These are phyloP conservation scores for Colletotrichum karsti DNA, from an alignment of 2,329 filamentous ascomycete genomes.

Conservation along the genomic window DNA sequence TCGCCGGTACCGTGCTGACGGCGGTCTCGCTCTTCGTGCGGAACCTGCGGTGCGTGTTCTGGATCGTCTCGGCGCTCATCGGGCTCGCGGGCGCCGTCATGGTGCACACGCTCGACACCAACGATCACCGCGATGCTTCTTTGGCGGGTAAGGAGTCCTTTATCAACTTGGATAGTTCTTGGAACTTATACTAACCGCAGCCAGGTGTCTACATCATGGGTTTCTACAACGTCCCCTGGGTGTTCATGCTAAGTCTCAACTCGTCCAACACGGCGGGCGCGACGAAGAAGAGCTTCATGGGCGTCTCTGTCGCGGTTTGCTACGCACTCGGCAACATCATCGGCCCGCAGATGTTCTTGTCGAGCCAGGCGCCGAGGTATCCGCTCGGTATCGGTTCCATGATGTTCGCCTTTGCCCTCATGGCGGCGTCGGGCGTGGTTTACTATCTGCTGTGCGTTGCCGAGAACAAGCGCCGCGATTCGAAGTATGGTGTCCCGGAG, in stretches of 20 bases:
- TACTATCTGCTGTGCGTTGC: constrained; percentile 33
- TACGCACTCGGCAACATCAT: constrained; percentile 42
- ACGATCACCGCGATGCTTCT: constrained; percentile 32
- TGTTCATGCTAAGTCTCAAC: constrained; percentile 37
- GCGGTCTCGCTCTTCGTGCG: constrained; percentile 36
- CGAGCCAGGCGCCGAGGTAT: constrained; percentile 37
- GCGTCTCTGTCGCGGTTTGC: constrained; percentile 36
- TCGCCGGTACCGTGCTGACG: constrained; percentile 33
- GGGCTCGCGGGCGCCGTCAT: constrained; percentile 37
- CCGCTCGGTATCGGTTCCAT: constrained; percentile 37
- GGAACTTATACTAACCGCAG: no score
- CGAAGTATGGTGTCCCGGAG: constrained; percentile 12
- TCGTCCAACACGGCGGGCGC: constrained; percentile 40
- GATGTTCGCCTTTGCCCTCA: constrained; percentile 37
- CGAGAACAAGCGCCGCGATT: constrained; percentile 35
- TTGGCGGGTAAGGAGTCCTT: no score
- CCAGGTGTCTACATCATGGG: constrained; percentile 41
- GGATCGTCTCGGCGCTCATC: constrained; percentile 34
- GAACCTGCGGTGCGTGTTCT: constrained; percentile 40
- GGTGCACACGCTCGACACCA: constrained; percentile 34
- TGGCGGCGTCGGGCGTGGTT: constrained; percentile 30
- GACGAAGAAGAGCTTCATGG: constrained; percentile 41
- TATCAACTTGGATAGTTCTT: no score
- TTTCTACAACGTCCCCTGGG: constrained; percentile 41
- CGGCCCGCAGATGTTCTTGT: constrained; percentile 39